Evolutionary conservation across 768 basidiomycete genomes (phyloP).

Genomic region (Pholiota molesta): DNA sequence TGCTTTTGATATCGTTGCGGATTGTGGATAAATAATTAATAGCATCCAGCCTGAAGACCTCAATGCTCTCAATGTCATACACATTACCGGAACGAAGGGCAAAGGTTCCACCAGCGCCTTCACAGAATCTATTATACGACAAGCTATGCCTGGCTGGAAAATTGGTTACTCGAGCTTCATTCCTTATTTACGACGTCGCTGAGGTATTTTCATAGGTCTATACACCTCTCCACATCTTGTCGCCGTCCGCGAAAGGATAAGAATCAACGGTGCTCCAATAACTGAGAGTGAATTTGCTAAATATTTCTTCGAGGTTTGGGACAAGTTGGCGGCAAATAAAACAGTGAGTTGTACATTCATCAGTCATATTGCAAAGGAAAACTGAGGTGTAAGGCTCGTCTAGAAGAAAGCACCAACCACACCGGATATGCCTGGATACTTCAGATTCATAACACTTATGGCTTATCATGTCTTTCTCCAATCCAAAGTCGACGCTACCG

Average conservation of each 20-base stretch:
- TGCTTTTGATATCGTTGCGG: conserved; percentile 37
- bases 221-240: conserved; percentile 98
- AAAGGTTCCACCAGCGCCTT: conserved; percentile 98
- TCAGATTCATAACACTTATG: conserved; percentile 89
- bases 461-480: conserved; percentile 90
- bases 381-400: conserved; percentile 8
- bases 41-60: conserved; percentile 71
- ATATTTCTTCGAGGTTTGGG: conserved; percentile 98
- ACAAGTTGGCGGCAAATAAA: conserved; percentile 67
- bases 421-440: conserved; percentile 85
- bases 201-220: conserved; percentile 57
- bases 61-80: conserved; percentile 88
- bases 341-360: conserved; percentile 42
- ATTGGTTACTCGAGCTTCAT: conserved; percentile 58
- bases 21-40: conserved; percentile 17
- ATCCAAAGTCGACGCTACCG: conserved; percentile 83
- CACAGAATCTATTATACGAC: conserved; percentile 82
- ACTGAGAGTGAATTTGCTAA: conserved; percentile 87
- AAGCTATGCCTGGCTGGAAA: conserved; percentile 73
- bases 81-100: conserved; percentile 97
- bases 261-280: conserved; percentile 88
- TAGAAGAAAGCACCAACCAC: conserved; percentile 55
- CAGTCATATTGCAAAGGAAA: background rate
- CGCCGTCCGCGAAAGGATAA: conserved; percentile 93
- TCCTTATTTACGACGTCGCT: background rate